Evolutionary conservation across 805 yeast genomes (phyloP).

Genomic region (Saccharomycopsis fibuligera): DNA sequence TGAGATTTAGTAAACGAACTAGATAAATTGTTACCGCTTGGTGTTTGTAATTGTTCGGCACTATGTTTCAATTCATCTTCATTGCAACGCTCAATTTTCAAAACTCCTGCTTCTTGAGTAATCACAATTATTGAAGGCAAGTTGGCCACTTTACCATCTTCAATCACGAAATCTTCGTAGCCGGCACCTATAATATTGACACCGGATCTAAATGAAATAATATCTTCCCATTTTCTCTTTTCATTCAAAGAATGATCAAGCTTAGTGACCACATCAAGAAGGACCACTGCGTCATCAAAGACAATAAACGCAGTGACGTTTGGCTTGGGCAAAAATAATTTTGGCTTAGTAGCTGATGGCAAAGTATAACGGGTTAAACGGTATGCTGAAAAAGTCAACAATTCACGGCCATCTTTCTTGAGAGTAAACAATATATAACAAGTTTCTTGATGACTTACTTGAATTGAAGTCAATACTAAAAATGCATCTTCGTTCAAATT

Average conservation of each 20-base stretch:
- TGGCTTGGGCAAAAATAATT: constrained; percentile 51
- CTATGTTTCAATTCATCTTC: constrained; percentile 23
- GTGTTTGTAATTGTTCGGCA: constrained; percentile 24
- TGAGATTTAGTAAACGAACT: constrained; percentile 53
- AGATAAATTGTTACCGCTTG: constrained; percentile 13
- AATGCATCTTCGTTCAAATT: constrained; percentile 32
- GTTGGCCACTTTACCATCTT: constrained; percentile 24
- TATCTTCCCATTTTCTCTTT: constrained; percentile 73
- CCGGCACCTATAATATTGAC: constrained; percentile 56
- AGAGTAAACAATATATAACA: constrained; percentile 49
- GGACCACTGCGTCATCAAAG: constrained; percentile 52
- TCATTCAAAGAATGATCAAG: constrained; percentile 30
- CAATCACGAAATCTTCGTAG: constrained; percentile 34
- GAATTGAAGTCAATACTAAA: constrained; percentile 44
- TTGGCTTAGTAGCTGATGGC: constrained; percentile 33
- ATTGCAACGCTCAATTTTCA: constrained; percentile 48
- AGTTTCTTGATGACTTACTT: constrained; percentile 29
- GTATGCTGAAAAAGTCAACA: constrained; percentile 57
- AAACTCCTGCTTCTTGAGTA: constrained; percentile 53
- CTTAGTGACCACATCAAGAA: constrained; percentile 45
- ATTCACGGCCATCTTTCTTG: constrained; percentile 43
- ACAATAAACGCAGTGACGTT: constrained; percentile 55
- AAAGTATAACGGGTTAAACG: constrained; percentile 46
- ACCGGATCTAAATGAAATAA: constrained; percentile 48
- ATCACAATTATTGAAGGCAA: constrained; percentile 44